Conservation (phyloP, 805 yeast species). For the Saturnispora zaruensis region DNA sequence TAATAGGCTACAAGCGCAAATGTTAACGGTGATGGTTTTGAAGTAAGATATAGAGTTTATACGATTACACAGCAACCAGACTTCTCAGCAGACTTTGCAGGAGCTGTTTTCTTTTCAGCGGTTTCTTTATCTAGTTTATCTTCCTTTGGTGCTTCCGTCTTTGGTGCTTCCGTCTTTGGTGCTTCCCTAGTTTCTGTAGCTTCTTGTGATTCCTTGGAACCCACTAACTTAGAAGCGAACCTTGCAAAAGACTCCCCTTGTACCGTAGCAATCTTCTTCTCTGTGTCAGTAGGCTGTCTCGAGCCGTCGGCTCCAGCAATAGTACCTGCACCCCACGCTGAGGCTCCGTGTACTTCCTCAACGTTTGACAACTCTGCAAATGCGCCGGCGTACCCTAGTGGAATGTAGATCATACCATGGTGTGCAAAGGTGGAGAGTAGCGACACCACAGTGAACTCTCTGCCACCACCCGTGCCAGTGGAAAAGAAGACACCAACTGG, state of each 20-base stretch:
- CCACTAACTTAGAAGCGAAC: constrained; percentile 28
- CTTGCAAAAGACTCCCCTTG: constrained; percentile 64
- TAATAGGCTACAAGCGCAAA: background rate
- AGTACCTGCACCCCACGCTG: constrained; percentile 84
- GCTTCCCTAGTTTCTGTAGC: background rate
- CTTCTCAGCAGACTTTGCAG: background rate
- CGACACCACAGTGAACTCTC: constrained; percentile 62
- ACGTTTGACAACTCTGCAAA: constrained; percentile 47
- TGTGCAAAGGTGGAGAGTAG: constrained; percentile 59
- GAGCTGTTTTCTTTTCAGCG: background rate
- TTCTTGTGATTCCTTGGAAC: background rate
- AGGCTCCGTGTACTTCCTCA: constrained; percentile 66
- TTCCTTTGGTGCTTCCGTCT: background rate
- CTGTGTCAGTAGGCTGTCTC: constrained; percentile 55
- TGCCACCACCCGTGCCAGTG: constrained; percentile 81
- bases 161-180: background rate
- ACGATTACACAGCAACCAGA: constrained; percentile 9
- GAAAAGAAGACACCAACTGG: constrained; percentile 65
- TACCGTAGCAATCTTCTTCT: constrained; percentile 49
- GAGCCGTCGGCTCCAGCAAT: constrained; percentile 73
- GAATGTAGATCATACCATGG: constrained; percentile 75
- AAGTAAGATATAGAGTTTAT: background rate
- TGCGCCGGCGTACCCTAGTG: constrained; percentile 60
- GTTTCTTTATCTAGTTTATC: background rate
- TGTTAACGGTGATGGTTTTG: background rate